Percentiles rank a stretch among this genome's conserved stretches.
phyloP scores from a whole-genome alignment of 768 basidiomycete species.

The Ephemerocybe angulata region DNA sequence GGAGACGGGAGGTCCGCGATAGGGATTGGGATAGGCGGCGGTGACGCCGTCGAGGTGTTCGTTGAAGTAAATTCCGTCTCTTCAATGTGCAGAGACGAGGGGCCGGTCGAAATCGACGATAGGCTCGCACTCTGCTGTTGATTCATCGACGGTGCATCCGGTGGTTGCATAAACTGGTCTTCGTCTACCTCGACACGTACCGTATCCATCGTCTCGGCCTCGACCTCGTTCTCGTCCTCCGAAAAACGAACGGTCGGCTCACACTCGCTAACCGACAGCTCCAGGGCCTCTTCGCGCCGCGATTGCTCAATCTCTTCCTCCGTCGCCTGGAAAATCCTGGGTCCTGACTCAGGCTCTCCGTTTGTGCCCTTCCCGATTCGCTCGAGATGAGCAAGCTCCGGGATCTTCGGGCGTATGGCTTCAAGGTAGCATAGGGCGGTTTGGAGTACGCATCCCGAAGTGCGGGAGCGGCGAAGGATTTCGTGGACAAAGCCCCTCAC shows the following conservation, averaged over 20 bases:
- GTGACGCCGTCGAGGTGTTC: slow-evolving; percentile 7
- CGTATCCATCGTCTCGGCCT: slow-evolving; percentile 41
- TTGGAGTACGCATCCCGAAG: slow-evolving; percentile 79
- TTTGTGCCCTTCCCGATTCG: slow-evolving; percentile 39
- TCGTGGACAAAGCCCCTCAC: slow-evolving; percentile 83
- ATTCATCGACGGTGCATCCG: slow-evolving; percentile 6
- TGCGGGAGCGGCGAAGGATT: slow-evolving; percentile 81
- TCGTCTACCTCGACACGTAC: slow-evolving; percentile 36
- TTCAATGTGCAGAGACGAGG: not conserved
- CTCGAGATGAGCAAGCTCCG: slow-evolving; percentile 56
- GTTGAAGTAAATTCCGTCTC: not conserved
- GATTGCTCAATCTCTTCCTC: slow-evolving; percentile 37
- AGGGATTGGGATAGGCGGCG: slow-evolving; percentile 15
- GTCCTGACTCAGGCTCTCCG: slow-evolving; percentile 38
- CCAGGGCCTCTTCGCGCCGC: slow-evolving; percentile 25
- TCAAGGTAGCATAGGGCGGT: slow-evolving; percentile 87
- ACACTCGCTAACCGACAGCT: slow-evolving; percentile 20
- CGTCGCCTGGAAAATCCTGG: slow-evolving; percentile 40
- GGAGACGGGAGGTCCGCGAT: slow-evolving; percentile 62
- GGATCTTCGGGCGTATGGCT: slow-evolving; percentile 69
- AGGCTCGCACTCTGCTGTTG: not conserved
- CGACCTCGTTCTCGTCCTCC: slow-evolving; percentile 16
- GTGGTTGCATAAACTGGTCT: slow-evolving; percentile 17
- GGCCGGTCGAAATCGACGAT: not conserved
- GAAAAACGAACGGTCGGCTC: slow-evolving; percentile 12